Conservation (phyloP, 306 rosid genomes). For the Dalbergia cochinchinensis region DNA sequence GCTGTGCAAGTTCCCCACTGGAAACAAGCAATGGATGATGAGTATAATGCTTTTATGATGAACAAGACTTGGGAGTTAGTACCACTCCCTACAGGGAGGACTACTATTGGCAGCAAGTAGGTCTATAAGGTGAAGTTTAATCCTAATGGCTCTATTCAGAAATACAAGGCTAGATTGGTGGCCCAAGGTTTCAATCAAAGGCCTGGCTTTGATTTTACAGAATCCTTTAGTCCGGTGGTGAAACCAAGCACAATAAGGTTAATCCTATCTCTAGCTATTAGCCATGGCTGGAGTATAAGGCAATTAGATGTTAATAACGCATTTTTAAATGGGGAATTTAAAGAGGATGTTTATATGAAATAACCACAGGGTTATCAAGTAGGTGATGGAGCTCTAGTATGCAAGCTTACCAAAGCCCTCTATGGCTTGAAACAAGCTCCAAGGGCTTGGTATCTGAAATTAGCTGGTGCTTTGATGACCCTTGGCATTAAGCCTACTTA, state of each 20-base stretch:
- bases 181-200: not conserved
- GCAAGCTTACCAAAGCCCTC: not conserved
- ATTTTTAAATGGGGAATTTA: not conserved
- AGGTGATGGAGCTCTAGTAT: not conserved
- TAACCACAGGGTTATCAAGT: not conserved
- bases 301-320: no score
- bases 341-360: not conserved
- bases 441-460: not conserved
- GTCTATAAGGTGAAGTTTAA: not conserved
- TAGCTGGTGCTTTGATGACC: rapidly evolving
- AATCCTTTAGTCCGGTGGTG: not conserved
- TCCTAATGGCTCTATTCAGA: not conserved
- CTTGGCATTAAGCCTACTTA: not conserved
- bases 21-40: not conserved
- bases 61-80: not conserved
- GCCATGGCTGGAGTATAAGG: not conserved
- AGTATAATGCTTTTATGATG: not conserved
- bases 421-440: not conserved
- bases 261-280: not conserved
- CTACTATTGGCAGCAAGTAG: not conserved
- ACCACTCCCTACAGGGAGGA: not conserved
- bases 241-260: not conserved
- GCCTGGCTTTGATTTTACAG: not conserved
- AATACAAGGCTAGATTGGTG: not conserved
- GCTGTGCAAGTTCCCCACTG: not conserved